Base-by-base conservation (phyloP, 768 basidiomycete species). In the Naganishia kalamii region DNA sequence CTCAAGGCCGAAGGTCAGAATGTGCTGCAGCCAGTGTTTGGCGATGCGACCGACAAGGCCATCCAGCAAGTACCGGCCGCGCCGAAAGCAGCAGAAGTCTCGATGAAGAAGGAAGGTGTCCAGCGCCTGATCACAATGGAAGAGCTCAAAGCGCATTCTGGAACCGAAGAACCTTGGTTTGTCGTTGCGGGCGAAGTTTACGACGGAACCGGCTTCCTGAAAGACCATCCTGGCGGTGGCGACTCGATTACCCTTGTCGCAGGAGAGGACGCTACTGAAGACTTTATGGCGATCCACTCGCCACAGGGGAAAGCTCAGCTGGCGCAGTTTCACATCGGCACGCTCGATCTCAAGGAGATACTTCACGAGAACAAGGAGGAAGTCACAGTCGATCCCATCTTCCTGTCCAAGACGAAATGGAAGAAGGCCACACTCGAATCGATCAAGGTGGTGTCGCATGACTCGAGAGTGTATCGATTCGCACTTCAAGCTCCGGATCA, bases 241-340 rank as follows among this genome's bases (percentile, higher is more conserved):
- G 81, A 84, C 61, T 83, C 83, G 1, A 87, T 86, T 62, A 74
- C 79, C 15, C 76, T 83, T 21, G 81, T 83, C 11, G 84, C 84
- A 1, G 85, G 85, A 0, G 80, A 85, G 67, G 85, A 87, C 67
- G 82, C 83, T 2, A 83, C 84, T 0, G 85, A 86, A 15, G 85
- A 87, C 65, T 87, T 86, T 73, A 79, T 85, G 73, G 83, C 84
- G 0, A 85, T 86, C 60, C 85, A 85, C 73, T 84, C 83, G n/a
- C 73, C 79, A 10, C 82, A 83, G 63, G 84, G 82, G 2, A 81
- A 79, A 60, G 65, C 63, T 25, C 80, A 82, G 70, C 77, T 85
- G 10, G 80, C 79, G 0, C 79, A 82, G 68, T 83, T 78, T 62
- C 84, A 85, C 69, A 82, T 85, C 66, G 84, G 84, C 4, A 83